Conservation (phyloP, 495 filamentous ascomycete genomes). For the Penicillium samsonianum region DNA sequence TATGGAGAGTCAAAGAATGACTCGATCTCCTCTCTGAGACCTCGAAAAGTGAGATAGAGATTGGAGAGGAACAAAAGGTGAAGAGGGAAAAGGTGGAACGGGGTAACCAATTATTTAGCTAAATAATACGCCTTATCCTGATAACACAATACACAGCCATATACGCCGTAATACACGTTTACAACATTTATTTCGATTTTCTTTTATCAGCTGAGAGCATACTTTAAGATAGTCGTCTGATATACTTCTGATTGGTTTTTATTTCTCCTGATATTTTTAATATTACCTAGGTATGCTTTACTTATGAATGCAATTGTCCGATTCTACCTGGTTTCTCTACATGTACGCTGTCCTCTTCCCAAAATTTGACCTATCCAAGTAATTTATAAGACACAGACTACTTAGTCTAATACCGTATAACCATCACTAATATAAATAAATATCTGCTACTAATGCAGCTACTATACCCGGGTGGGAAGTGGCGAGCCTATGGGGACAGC, state of each 20-base stretch:
- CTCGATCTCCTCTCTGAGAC: constrained; percentile 6
- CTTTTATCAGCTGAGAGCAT: constrained; percentile 12
- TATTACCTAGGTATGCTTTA: constrained; percentile 3
- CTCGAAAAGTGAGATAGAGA: constrained; percentile 5
- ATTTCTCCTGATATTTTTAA: constrained; percentile 1
- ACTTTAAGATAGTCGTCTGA: constrained; percentile 7
- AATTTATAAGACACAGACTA: constrained; percentile 2
- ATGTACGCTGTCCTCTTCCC: not conserved
- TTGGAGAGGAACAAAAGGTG: constrained; percentile 14
- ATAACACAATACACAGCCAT: constrained; percentile 15
- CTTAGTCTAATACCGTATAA: constrained; percentile 9
- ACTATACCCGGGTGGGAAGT: constrained; percentile 12
- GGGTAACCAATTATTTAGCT: constrained; percentile 37
- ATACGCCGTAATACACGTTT: constrained; percentile 5
- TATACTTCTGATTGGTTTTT: constrained; percentile 5
- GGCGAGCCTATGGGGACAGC: constrained; percentile 14
- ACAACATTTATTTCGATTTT: not conserved
- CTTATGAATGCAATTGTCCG: constrained; percentile 5
- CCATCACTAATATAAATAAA: constrained; percentile 11
- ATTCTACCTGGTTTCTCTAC: not conserved
- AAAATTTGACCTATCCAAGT: constrained; percentile 10
- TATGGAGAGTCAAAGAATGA: not conserved
- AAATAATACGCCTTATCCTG: constrained; percentile 27
- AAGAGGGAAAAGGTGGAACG: constrained; percentile 23
- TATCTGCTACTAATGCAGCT: constrained; percentile 7